Evolutionary conservation across 129 eudicot genomes (phyloP).

Genomic region (Lonicera japonica): DNA sequence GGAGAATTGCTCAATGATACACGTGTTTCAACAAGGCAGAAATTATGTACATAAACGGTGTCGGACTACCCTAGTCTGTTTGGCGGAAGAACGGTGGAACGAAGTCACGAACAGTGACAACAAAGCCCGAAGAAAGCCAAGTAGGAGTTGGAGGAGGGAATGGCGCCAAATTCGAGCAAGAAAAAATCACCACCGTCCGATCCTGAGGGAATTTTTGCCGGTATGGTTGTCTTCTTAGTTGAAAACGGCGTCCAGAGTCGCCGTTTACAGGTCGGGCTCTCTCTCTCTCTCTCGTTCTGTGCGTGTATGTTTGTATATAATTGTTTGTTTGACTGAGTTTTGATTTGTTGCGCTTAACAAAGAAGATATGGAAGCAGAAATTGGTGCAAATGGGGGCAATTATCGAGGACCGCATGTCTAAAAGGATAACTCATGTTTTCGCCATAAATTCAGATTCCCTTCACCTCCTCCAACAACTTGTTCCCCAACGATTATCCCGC

Average conservation of each 20-base stretch:
- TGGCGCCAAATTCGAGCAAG: slow-evolving; percentile 68
- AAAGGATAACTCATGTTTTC: slow-evolving; percentile 58
- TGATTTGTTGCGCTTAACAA: not conserved
- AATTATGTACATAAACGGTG: no score
- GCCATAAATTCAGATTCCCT: slow-evolving; percentile 51
- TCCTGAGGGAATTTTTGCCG: slow-evolving; percentile 73
- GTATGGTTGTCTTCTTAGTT: slow-evolving; percentile 61
- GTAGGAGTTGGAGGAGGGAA: slow-evolving; percentile 10
- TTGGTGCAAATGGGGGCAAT: slow-evolving; percentile 82
- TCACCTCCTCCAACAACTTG: slow-evolving; percentile 27
- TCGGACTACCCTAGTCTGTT: not conserved
- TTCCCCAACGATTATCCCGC: slow-evolving; percentile 18
- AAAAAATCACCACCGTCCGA: slow-evolving; percentile 49
- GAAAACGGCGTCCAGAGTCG: slow-evolving; percentile 61
- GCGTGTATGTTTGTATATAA: not conserved
- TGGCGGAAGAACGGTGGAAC: not conserved
- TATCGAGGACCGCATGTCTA: slow-evolving; percentile 39
- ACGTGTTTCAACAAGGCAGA: no score
- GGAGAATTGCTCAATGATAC: no score
- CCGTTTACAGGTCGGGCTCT: slow-evolving; percentile 52
- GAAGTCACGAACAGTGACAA: not conserved
- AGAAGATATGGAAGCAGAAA: slow-evolving; percentile 93
- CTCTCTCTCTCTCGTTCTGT: not conserved
- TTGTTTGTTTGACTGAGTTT: not conserved
- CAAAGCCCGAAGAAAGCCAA: not conserved